Base-by-base conservation (phyloP, 305 asterid species). In the Ilex paraguariensis region DNA sequence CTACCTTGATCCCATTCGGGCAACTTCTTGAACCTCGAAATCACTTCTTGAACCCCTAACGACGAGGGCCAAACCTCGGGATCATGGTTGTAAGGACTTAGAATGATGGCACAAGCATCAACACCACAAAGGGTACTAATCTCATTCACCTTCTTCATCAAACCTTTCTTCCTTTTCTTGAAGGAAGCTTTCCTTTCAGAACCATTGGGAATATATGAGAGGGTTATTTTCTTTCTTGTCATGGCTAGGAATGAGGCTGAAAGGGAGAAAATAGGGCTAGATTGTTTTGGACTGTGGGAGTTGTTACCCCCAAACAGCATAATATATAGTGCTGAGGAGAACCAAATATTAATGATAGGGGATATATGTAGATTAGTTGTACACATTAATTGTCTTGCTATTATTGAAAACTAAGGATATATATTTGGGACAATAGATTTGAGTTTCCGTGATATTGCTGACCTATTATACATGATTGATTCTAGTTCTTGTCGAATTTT, bases 11-110 rank as follows among this genome's bases (percentile, higher is more conserved):
- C 75, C 12, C 63, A 13, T 6, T 56, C 68, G 6, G 82, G 59
- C 14, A 83, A 52, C 7, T n/a, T 39, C 17, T 12, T 50, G 46
- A 76, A 86, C 28, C 71, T 75, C 33, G 63, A 61, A 21, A 86
- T 61, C 17, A 82, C 77, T 0, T 40, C 53, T 42, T 42, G 62
- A 5, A 68, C 79, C 1, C 36, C 74, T 0, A 46, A 44, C 0
- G 3, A 61, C 0, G 72, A 68, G 0, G 88, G 82, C 79, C 85
- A 83, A 11, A 73, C 70, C 62, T 21, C 70, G 39, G 85, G 84
- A 50, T 66, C 64, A 0, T 31, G 13, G 0, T 79, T 72, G 40
- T 57, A 66, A 1, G 62, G 77, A 69, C 83, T 69, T 69, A 65
- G 78, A 48, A 82, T 53, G 6, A 82, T 66, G 10, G 62, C 68